Conservation (phyloP, 106 monocot species). For the Dendrobium officinale region DNA sequence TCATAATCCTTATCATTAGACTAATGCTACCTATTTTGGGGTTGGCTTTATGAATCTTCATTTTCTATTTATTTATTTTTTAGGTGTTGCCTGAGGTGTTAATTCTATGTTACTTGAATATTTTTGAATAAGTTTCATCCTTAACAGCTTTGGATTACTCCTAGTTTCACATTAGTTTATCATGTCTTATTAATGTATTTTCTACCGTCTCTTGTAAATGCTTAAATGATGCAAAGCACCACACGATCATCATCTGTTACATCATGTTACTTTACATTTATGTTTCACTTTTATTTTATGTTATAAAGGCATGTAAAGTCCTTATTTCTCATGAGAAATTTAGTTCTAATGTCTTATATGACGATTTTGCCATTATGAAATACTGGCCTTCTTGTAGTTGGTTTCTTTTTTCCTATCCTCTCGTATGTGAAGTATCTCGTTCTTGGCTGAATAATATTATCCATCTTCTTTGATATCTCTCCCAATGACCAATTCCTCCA, state of each 20-base stretch:
- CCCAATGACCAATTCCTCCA: neutral
- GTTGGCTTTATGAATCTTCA: neutral
- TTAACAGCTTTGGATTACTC: neutral
- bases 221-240: neutral
- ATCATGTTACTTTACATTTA: neutral
- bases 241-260: neutral
- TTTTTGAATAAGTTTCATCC: neutral
- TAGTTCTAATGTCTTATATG: neutral
- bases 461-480: neutral
- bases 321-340: neutral
- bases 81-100: neutral
- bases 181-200: neutral
- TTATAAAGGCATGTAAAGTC: neutral
- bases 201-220: neutral
- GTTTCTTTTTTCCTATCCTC: neutral
- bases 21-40: neutral
- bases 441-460: neutral
- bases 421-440: neutral
- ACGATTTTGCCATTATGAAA: neutral
- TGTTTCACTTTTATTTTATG: neutral
- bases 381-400: neutral
- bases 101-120: neutral
- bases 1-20: neutral
- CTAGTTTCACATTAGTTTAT: neutral
- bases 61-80: neutral